Conservation (phyloP, 2,329 filamentous ascomycete species). For the Aureobasidium sp. region DNA sequence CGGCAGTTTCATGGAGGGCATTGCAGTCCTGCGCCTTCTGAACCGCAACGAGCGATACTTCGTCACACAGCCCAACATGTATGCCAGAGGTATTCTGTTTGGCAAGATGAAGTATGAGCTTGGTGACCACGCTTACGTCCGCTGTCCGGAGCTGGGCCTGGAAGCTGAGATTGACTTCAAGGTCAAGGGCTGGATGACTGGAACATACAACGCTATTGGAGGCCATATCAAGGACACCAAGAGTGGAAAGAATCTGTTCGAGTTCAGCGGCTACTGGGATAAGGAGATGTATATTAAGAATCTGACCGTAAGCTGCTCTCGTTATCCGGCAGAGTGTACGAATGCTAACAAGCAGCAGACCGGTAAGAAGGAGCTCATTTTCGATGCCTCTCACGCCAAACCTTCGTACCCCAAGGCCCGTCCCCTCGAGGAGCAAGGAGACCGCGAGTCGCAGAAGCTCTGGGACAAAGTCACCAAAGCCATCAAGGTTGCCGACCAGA, state of each 20-base stretch:
- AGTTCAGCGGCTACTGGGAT: conserved; percentile 87
- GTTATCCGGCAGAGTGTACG: neutral
- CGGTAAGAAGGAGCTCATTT: conserved; percentile 79
- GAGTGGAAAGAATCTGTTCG: conserved; percentile 79
- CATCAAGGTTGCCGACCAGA: conserved; percentile 77
- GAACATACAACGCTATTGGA: conserved; percentile 92
- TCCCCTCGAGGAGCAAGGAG: conserved; percentile 76
- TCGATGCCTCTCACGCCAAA: conserved; percentile 72
- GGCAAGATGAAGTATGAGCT: conserved; percentile 99
- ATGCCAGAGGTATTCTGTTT: conserved; percentile 90
- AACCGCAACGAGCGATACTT: conserved; percentile 89
- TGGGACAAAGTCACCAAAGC: conserved; percentile 78
- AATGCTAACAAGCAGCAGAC: conserved; percentile 47
- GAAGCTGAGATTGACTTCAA: conserved; percentile 95
- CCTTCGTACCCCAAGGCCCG: conserved; percentile 65
- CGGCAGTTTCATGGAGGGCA: conserved; percentile 96
- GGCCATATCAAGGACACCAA: conserved; percentile 82
- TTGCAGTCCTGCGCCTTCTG: conserved; percentile 73
- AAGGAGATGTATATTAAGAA: conserved; percentile 92
- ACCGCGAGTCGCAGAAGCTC: conserved; percentile 79
- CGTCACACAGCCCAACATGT: conserved; percentile 97
- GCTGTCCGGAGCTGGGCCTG: conserved; percentile 80
- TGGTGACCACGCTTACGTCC: conserved; percentile 87
- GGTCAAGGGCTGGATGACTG: conserved; percentile 93
- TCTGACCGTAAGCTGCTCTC: conserved; percentile 57